Conservation (phyloP, 2,329 filamentous ascomycete genomes). For the Venturia carpophila region DNA sequence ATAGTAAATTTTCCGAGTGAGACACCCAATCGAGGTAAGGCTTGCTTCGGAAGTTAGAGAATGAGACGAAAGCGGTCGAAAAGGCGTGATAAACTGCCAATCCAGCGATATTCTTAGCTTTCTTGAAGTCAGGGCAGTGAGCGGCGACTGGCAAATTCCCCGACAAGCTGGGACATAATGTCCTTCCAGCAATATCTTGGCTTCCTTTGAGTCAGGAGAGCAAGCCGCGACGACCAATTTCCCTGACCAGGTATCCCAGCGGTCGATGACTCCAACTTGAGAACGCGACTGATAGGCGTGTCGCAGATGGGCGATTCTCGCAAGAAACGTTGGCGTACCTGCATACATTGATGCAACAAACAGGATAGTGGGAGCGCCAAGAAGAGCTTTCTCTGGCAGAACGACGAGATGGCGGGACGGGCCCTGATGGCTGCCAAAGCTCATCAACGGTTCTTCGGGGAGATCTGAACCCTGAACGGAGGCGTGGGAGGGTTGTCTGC, state of each 20-base stretch:
- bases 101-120: no score
- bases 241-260: no score
- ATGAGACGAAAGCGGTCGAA: neutral
- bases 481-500: neutral
- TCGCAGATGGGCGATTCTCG: no score
- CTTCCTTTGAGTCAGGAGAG: no score
- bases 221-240: no score
- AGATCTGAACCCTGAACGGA: no score
- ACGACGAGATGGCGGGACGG: neutral
- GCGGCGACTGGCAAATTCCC: no score
- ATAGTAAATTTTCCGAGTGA: no score
- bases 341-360: neutral
- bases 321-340: neutral
- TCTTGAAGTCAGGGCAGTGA: no score
- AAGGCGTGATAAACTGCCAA: neutral
- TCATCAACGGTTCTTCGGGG: neutral
- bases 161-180: no score
- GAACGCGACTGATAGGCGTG: no score
- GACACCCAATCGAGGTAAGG: neutral
- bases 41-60: neutral
- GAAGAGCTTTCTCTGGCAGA: neutral
- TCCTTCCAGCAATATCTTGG: neutral
- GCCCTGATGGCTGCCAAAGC: neutral
- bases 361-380: neutral
- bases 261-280: no score